A percentile compares a stretch with the other conserved stretches of the same genome.
Conservation (phyloP, 495 filamentous ascomycete genomes). For the Poronia punctata region DNA sequence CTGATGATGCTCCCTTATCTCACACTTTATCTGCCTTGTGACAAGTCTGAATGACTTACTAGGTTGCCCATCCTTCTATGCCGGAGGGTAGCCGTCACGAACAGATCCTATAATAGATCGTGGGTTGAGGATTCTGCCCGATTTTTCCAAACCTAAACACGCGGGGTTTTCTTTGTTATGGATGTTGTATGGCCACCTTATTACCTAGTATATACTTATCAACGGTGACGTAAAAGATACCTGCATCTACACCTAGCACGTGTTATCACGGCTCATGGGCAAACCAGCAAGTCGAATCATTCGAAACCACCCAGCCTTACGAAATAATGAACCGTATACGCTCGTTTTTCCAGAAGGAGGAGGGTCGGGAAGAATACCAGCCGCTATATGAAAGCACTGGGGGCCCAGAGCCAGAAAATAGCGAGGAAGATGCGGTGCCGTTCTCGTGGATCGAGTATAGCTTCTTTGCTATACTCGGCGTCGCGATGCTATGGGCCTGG, state of each 20-base stretch:
- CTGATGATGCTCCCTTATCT: too few species aligned
- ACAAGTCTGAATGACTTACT: not conserved
- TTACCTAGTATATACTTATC: too few species aligned
- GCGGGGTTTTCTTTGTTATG: too few species aligned
- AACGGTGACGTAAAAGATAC: too few species aligned
- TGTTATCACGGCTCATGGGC: not conserved
- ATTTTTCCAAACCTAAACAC: too few species aligned
- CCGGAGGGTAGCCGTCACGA: not conserved
- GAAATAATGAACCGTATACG: constrained; percentile 42
- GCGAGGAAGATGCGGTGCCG: constrained; percentile 25
- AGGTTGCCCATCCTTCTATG: not conserved
- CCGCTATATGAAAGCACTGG: constrained; percentile 42
- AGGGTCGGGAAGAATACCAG: constrained; percentile 48
- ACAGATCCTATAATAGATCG: too few species aligned
- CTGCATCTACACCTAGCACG: constrained; percentile 1
- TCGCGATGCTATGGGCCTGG: constrained; percentile 97
- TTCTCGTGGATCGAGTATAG: constrained; percentile 77
- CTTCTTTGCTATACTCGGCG: constrained; percentile 78
- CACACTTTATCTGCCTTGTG: not conserved
- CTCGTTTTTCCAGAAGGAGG: constrained; percentile 32
- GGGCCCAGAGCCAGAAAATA: constrained; percentile 18
- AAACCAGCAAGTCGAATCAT: constrained; percentile 1
- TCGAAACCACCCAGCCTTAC: constrained; percentile 1
- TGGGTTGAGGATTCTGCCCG: too few species aligned
- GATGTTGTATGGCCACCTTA: too few species aligned